phyloP scores from a whole-genome alignment of 2,329 filamentous ascomycete species.

The Phaeomoniella chlamydospora region DNA sequence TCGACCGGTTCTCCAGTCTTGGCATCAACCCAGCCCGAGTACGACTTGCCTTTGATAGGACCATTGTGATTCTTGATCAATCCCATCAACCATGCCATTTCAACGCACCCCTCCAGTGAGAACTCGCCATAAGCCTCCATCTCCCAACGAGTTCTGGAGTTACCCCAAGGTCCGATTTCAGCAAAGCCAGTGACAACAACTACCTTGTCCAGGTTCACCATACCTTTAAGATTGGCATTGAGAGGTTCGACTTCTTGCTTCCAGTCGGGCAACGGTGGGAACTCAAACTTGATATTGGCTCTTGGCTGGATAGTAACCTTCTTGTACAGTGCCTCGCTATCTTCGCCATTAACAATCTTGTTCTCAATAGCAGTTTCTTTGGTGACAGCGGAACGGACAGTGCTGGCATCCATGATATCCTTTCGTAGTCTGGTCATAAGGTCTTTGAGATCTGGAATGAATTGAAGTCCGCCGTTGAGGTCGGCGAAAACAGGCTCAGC shows the following conservation, averaged over 20 bases:
- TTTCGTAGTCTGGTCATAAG: constrained; percentile 87
- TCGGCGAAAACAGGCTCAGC: constrained; percentile 91
- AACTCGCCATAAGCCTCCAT: constrained; percentile 97
- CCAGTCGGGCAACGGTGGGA: constrained; percentile 84
- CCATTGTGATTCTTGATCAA: constrained; percentile 98
- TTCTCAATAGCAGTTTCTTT: constrained; percentile 96
- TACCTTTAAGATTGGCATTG: constrained; percentile 78
- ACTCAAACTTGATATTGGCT: constrained; percentile 96
- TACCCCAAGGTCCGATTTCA: constrained; percentile 97
- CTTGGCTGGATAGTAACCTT: constrained; percentile 86
- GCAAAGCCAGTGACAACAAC: constrained; percentile 95
- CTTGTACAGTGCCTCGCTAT: constrained; percentile 84
- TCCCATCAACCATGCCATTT: constrained; percentile 99
- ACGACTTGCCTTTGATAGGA: constrained; percentile 85
- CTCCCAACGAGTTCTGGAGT: constrained; percentile 95
- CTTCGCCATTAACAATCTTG: constrained; percentile 89
- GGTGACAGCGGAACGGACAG: constrained; percentile 82
- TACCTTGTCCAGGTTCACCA: constrained; percentile 97
- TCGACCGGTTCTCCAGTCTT: constrained; percentile 93
- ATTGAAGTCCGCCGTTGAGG: constrained; percentile 92
- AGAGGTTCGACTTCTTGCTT: constrained; percentile 79
- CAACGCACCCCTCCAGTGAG: constrained; percentile 91
- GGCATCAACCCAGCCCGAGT: constrained; percentile 88
- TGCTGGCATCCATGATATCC: constrained; percentile 87
- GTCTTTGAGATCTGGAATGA: constrained; percentile 89